A percentile compares a stretch with the other conserved stretches of the same genome.
Conservation (phyloP, 2,329 filamentous ascomycete genomes). For the Aspergillus sp. region DNA sequence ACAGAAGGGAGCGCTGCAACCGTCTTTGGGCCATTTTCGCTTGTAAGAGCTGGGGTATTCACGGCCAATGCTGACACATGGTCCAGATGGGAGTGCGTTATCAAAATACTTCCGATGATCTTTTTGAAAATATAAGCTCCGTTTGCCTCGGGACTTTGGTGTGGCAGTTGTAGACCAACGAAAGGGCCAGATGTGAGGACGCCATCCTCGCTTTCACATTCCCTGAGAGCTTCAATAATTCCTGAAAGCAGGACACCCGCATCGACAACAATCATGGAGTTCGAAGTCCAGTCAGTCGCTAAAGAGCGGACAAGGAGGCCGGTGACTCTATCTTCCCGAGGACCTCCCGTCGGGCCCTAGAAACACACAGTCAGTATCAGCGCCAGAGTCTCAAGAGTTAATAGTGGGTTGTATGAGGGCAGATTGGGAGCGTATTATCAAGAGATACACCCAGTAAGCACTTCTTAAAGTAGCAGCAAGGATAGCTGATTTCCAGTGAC, state of each 20-base stretch:
- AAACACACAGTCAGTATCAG: constrained; percentile 28
- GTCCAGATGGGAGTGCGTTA: constrained; percentile 96
- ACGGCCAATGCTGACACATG: constrained; percentile 90
- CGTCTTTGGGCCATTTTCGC: constrained; percentile 74
- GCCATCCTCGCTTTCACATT: constrained; percentile 28
- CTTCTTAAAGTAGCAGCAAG: background rate
- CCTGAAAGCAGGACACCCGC: constrained; percentile 85
- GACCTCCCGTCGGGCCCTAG: constrained; percentile 86
- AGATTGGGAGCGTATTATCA: background rate
- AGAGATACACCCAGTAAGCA: background rate
- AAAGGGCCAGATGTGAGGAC: constrained; percentile 66
- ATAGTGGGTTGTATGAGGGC: background rate
- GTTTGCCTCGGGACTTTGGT: constrained; percentile 69
- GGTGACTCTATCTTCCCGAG: constrained; percentile 84
- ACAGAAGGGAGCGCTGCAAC: constrained; percentile 83
- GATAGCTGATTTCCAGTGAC: background rate
- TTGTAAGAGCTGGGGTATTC: constrained; percentile 84
- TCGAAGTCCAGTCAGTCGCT: constrained; percentile 73
- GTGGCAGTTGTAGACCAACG: constrained; percentile 70
- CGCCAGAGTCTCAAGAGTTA: constrained; percentile 16
- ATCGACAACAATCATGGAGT: constrained; percentile 88
- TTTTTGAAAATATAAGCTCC: constrained; percentile 75
- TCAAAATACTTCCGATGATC: constrained; percentile 82
- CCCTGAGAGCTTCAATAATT: constrained; percentile 75
- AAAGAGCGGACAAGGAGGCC: constrained; percentile 84